phyloP scores from a whole-genome alignment of 139 green algal species.

The Chlamydomonas sphaeroides region DNA sequence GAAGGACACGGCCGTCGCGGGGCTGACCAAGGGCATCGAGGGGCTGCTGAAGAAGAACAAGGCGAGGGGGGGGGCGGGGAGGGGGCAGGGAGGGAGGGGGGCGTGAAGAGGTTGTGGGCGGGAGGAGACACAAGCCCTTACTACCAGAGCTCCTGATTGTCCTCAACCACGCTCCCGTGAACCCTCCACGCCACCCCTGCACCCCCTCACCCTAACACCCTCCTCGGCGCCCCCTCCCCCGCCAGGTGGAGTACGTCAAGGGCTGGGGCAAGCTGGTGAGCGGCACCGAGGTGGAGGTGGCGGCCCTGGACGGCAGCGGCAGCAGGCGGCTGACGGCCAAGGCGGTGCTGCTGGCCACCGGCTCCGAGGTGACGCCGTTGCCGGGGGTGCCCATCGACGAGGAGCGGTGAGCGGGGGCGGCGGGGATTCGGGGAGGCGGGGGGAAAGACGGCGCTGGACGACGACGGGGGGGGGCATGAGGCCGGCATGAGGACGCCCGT shows the following conservation, averaged over 20 bases:
- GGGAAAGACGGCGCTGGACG: too few relatives aligned
- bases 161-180: too few relatives aligned
- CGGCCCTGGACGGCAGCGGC: constrained; percentile 72
- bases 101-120: too few relatives aligned
- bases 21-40: constrained; percentile 98
- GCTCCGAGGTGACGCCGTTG: constrained; percentile 90
- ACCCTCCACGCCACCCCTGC: too few relatives aligned
- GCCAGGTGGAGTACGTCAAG: constrained; percentile 92
- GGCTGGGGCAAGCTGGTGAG: constrained; percentile 89
- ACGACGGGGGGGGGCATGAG: too few relatives aligned
- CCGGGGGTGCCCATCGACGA: constrained; percentile 95
- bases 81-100: too few relatives aligned
- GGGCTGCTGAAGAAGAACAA: constrained; percentile 99
- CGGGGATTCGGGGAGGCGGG: too few relatives aligned
- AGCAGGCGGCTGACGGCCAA: constrained; percentile 78
- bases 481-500: too few relatives aligned
- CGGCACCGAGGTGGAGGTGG: constrained; percentile 87
- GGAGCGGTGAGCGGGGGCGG: constrained; percentile 68
- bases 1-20: constrained; percentile 90
- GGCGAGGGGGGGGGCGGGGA: too few relatives aligned
- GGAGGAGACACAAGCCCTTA: too few relatives aligned
- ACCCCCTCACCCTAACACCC: too few relatives aligned
- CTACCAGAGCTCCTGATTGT: too few relatives aligned
- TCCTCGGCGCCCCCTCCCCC: not conserved
- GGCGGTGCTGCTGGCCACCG: constrained; percentile 97